Evolutionary conservation across 1,139 yeast genomes (phyloP), one percentile per base, ranked within the genome.

Genomic region (Yamadazyma membranifaciens): DNA sequence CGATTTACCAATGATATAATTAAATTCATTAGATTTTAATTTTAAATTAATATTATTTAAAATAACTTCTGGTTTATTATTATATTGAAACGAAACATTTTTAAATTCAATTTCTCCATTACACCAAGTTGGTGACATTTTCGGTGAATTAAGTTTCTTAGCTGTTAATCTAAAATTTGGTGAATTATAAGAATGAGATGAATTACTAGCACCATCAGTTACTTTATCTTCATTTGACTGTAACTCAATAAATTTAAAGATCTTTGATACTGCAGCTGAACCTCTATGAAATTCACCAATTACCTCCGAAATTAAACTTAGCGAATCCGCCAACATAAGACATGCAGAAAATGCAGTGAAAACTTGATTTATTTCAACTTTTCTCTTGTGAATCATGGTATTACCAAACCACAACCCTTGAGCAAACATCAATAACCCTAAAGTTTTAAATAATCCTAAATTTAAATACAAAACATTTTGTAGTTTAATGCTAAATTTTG

Each of bases 401-500:
- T 83, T 76, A 3, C 98, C 98, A 62, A 82, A 91, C 86, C 95
- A 89, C 52, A 91, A 87, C 0, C 94, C 95, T 58, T 88, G 96
- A 2, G 89, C 87, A 67, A 91, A 89, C 81, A 88, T 83, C 54
- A 81, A 56, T 30, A 87, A 66, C 0, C 83, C 71, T 6, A 89
- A 50, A 13, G 78, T 65, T 49, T 83, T 77, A 40, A 84, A 59
- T 0, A 76, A 41, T 0, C 87, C 83, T 20, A 76, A 62, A 54
- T 88, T 91, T 0, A 79, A 59, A 10, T 83, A 68, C 11, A 79
- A 65, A 7, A 70, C 75, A 13, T 76, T 55, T 11, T 81, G 69
- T 38, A 80, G 61, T 33, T 60, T 67, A 34, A 69, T 62, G 51
- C 73, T 85, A 1, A 75, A 69, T 1, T 45, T 44, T 26, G 79